Evolutionary conservation across 495 filamentous ascomycete species (phyloP), one percentile per base, ranked within the genome.

Genomic region (Glutinoglossum americanum): DNA sequence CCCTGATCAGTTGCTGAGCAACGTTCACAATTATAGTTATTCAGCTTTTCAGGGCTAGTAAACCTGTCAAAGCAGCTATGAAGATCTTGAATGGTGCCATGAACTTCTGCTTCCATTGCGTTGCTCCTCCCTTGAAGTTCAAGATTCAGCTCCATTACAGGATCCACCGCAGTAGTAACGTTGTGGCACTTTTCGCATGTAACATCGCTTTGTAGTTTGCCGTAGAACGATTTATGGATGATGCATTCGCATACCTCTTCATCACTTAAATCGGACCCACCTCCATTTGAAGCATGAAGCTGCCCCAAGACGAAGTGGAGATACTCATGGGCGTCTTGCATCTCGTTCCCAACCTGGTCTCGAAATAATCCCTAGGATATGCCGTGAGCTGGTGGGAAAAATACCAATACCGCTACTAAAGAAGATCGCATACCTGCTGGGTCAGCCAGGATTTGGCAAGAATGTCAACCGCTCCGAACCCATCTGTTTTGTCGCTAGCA

Each of bases 291-390:
- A 59, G 77, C 72, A 57, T 94, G 89, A 1, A 96, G 76, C 64
- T 87, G 80, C 68, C 94, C 87, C 37, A 89, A 80, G 4, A 96
- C 75, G 64, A 93, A 94, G 65, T 92, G 85, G 70, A 94, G 87
- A 68, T 89, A 96, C 64, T 96, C 89, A 66, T 96, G 89, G 1
- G 89, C 87, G 65, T 96, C 89, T 69, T 94, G 89, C 68, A 94
- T 87, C 59, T 85, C 82, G 63, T 90, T 53, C 25, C 49, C 49
- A 32, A 19, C 49, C 17, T 53, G 49, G 25, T 53, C 49, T 53
- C 49, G 49, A 53, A 53, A 53, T 15, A 53, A 7, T 89, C n/a
- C 87, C 87, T 10, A 87, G 84, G 27, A 94, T 75, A 2, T 21
- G 41, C 41, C n/a, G 41, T 45, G 0, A 45, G 41, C 41, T 21